Conservation (phyloP, 352 stramenopile genomes). For the Phytophthora macrochlamydospora region DNA sequence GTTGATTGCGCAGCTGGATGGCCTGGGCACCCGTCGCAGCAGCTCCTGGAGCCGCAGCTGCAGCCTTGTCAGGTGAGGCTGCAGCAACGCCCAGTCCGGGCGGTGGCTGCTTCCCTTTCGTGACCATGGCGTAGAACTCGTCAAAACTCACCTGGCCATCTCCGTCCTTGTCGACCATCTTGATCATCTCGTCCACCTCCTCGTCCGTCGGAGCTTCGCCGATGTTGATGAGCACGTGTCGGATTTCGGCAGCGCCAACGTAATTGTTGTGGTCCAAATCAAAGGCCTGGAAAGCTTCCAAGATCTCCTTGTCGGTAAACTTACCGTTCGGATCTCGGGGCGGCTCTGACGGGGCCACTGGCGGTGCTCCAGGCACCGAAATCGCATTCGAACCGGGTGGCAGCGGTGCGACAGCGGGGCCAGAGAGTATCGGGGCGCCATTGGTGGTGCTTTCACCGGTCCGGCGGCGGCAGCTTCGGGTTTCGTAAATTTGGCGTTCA, state of each 20-base stretch:
- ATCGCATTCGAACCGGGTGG: constrained; percentile 62
- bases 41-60: constrained; percentile 26
- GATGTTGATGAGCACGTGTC: constrained; percentile 96
- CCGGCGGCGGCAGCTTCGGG: constrained; percentile 40
- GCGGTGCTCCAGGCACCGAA: constrained; percentile 51
- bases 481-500: constrained; percentile 89
- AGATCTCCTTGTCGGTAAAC: constrained; percentile 96
- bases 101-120: constrained; percentile 90
- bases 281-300: constrained; percentile 93
- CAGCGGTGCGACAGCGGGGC: constrained; percentile 62
- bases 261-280: constrained; percentile 97
- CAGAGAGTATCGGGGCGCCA: constrained; percentile 70
- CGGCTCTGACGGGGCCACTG: constrained; percentile 69
- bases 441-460: constrained; percentile 52
- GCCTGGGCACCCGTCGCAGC: constrained; percentile 56
- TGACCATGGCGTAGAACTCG: constrained; percentile 97
- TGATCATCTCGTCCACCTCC: constrained; percentile 97
- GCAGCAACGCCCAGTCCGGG: constrained; percentile 69
- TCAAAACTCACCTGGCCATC: constrained; percentile 95
- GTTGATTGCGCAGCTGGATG: constrained; percentile 94
- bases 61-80: constrained; percentile 36
- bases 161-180: constrained; percentile 95
- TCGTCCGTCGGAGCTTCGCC: constrained; percentile 94
- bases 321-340: constrained; percentile 93
- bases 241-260: constrained; percentile 93